Base-by-base conservation (phyloP, 1,284 basidiomycete species). In the Wolfiporia cocos region DNA sequence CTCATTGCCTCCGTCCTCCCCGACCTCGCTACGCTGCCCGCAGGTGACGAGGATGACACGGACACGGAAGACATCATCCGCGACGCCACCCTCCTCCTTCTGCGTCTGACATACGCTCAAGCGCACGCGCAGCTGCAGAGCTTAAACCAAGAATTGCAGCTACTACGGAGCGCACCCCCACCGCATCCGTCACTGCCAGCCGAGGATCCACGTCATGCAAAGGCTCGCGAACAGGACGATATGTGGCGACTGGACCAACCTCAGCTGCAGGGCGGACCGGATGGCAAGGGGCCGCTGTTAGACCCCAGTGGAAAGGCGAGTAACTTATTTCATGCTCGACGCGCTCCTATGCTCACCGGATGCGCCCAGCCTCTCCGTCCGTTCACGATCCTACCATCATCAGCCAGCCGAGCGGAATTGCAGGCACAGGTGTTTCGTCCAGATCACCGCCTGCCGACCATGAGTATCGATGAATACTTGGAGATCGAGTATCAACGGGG, bases 381-480 rank as follows among this genome's bases (percentile, higher is more conserved):
- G 5, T 96, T 97, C 63, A 93, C 87, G 0, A 92, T 97, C 49
- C 70, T 96, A n/a, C 89, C 91, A 2, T 76, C 83, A 1, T 73
- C 75, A 19, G 65, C 74, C 3, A 77, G 89, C 48, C 80, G 91
- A 41, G 73, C 83, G 33, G 74, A 81, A 22, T 57, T 95, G 6
- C 81, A 84, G 55, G 65, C 74, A 0, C 80, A 90, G 56, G 93
- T 98, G 2, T 99, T 98, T 67, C 76, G 83, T 12, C 78, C 90
- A 3, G 78, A 77, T n/a, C 81, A 97, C 61, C 77, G 86, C 18
- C 69, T 99, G 22, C 95, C 95, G 3, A 95, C 92, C 0, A 98
- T 99, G 96, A 79, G 86, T 1, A 82, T 99, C 52, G 95, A 99
- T 57, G 90, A 99, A 63, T 98, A 95, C 58, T 74, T 99, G 18